phyloP scores from a whole-genome alignment of 148 eudicot species.

The Cornus controversa region DNA sequence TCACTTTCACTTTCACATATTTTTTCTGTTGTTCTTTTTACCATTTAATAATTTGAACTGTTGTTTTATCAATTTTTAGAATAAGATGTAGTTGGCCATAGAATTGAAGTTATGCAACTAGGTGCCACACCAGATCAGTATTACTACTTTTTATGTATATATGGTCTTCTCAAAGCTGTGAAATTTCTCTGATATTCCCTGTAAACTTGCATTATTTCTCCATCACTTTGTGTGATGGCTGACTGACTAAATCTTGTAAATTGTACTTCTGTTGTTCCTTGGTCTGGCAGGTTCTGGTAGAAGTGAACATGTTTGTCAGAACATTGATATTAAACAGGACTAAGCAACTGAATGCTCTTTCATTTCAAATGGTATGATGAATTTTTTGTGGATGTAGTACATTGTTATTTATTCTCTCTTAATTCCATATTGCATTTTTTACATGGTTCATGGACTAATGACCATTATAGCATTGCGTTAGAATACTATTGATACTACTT shows the following conservation, averaged over 20 bases:
- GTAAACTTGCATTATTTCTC: not conserved
- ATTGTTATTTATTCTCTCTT: not conserved
- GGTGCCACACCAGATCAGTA: not conserved
- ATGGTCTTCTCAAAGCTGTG: not conserved
- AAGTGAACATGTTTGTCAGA: conserved; percentile 38
- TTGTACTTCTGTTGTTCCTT: conserved; percentile 7
- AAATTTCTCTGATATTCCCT: not conserved
- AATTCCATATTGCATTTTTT: not conserved
- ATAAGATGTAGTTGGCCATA: not conserved
- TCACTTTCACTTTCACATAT: not conserved
- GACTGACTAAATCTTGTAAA: not conserved
- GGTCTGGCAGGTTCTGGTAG: conserved; percentile 65
- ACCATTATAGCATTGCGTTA: not conserved
- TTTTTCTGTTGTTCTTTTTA: not conserved
- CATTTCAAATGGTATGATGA: conserved; percentile 62
- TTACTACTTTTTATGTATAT: not conserved
- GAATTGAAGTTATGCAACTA: not conserved
- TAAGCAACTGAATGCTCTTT: conserved; percentile 89
- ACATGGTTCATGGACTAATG: not conserved
- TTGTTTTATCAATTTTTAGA: not conserved
- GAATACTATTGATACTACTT: not conserved
- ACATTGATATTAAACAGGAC: conserved; percentile 68
- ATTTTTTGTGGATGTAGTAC: not conserved
- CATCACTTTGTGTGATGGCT: not conserved
- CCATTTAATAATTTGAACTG: not conserved